Conservation (phyloP, 192 early-diverging fungal genomes). For the Jimgerdemannia flammicorona region DNA sequence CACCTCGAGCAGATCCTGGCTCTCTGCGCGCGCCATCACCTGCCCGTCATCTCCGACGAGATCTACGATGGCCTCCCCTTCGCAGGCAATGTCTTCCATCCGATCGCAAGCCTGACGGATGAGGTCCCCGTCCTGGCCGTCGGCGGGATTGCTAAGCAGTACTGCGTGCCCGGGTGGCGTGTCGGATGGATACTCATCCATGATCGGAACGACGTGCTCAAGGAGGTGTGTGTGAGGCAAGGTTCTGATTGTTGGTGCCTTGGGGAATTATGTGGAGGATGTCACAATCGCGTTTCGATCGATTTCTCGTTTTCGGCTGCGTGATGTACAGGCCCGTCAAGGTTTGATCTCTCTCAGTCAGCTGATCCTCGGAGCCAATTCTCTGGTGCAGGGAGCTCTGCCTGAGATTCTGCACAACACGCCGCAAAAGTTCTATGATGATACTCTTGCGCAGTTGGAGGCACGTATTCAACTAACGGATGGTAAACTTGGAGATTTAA, state of each 20-base stretch:
- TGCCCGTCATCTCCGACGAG: slow-evolving; percentile 87
- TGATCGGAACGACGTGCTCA: slow-evolving; percentile 50
- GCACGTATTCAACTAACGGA: slow-evolving; percentile 2
- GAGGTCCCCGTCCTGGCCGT: slow-evolving; percentile 83
- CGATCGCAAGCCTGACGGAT: slow-evolving; percentile 67
- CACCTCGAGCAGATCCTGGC: slow-evolving; percentile 70
- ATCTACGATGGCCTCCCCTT: slow-evolving; percentile 93
- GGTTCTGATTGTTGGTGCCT: no score
- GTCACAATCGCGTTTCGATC: no score
- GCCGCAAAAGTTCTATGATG: slow-evolving; percentile 60
- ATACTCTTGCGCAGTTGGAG: slow-evolving; percentile 68
- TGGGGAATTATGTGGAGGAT: no score
- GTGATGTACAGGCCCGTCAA: slow-evolving; percentile 49
- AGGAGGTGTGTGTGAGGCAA: no score
- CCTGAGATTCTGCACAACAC: slow-evolving; percentile 75
- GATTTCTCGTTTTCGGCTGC: no score
- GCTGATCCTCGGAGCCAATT: slow-evolving; percentile 78
- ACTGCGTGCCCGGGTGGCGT: slow-evolving; percentile 91
- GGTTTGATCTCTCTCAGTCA: slow-evolving; percentile 72
- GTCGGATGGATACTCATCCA: slow-evolving; percentile 86
- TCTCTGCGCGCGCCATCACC: slow-evolving; percentile 68
- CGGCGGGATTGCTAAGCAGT: slow-evolving; percentile 87
- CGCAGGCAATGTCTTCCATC: slow-evolving; percentile 49
- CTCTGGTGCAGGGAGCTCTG: slow-evolving; percentile 71
- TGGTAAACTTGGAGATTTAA: not conserved